Evolutionary conservation across 1,284 basidiomycete species (phyloP).

Genomic region (Boletus sp.): DNA sequence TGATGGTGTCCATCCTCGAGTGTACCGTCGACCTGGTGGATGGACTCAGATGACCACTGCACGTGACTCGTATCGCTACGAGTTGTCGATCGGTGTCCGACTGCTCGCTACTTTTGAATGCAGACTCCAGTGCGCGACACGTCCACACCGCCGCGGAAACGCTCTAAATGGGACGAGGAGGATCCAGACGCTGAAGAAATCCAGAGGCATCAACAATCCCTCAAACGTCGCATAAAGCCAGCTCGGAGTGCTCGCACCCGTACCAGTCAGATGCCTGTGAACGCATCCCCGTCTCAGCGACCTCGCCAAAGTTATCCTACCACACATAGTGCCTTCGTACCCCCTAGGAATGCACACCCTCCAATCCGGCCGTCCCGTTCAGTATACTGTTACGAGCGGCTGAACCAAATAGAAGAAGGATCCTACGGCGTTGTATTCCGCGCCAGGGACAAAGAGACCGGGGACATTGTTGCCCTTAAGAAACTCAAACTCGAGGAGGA

Average conservation of each 20-base stretch:
- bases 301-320: constrained; percentile 17
- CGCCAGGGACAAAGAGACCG: constrained; percentile 88
- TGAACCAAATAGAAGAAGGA: constrained; percentile 99
- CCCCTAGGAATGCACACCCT: constrained; percentile 72
- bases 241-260: constrained; percentile 18
- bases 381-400: constrained; percentile 86
- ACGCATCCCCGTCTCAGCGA: constrained; percentile 17
- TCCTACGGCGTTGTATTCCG: constrained; percentile 98
- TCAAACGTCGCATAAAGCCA: constrained; percentile 48
- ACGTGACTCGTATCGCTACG: not conserved
- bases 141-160: constrained; percentile 54
- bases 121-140: constrained; percentile 16
- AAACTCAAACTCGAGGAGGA: constrained; percentile 98
- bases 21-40: too few species aligned
- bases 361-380: constrained; percentile 79
- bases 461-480: constrained; percentile 94
- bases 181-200: constrained; percentile 39
- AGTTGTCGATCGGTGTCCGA: not conserved
- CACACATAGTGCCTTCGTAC: constrained; percentile 64
- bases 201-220: constrained; percentile 32
- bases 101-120: not conserved
- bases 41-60: not conserved
- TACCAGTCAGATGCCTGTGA: constrained; percentile 11
- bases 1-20: constrained; percentile 20
- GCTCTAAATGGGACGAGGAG: constrained; percentile 68